Evolutionary conservation across 768 basidiomycete genomes (phyloP), one percentile per base, ranked within the genome.

Genomic region (Leccinum obscurum): DNA sequence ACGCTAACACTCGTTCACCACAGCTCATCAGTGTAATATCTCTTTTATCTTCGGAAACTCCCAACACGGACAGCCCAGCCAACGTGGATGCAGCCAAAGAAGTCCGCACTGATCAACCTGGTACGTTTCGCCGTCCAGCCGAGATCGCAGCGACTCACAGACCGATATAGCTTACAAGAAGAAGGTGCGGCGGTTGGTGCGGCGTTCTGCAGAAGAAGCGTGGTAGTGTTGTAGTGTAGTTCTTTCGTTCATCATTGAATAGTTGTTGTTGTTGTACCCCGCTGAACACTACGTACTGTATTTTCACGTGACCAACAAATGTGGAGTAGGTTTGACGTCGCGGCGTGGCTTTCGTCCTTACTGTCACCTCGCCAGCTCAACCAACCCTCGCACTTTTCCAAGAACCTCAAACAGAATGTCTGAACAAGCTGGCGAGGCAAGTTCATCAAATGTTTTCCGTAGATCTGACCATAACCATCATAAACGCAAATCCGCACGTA

Each of bases 11-110:
- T 37, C 28, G 6, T 55, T 48, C n/a, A 11, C 54, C 53, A 15
- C 66, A 99, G 96, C 88, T 98, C 62, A 75, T 99, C 70, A 95
- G 93, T 68, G 96, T 98, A 64, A 98, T 98, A 65, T 98, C 95
- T 14, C 84, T 99, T 7, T 78, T 99, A 46, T 97, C 95, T 15
- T 92, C 93, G 57, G 92, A 98, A 70, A 86, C 81, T 39, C 95
- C 95, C 20, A 94, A 94, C 76, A 81, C 88, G 62, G 93, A 95
- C 75, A 95, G 94, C 63, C 95, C 95, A 3, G 95, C 95, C 5
- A 98, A 98, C 66, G 90, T 98, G 14, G 95, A 98, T 69, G 95
- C 97, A 0, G 96, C 97, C 22, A 93, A 93, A 70, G 87, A 95
- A 72, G 83, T 92, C 37, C 83, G 91, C 64, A 85, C 80, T 28